Evolutionary conservation across 1,139 yeast genomes (phyloP), one percentile per base, ranked within the genome.

Genomic region (Blastobotrys capitulatus): DNA sequence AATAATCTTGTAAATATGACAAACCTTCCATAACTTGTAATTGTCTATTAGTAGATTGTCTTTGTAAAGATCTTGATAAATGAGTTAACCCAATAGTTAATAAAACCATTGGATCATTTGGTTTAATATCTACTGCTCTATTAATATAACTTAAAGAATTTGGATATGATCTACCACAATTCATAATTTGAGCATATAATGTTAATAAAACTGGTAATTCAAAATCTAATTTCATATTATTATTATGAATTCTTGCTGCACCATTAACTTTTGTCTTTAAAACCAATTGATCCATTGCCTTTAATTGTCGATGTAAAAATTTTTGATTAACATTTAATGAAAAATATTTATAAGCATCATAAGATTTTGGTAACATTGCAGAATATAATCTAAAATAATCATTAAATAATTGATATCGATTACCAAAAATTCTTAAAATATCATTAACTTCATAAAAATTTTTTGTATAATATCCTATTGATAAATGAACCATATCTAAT

Each of bases 41-140:
- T 61, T 90, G 97, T 52, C 97, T 77, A 64, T 88, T 88, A 10
- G 83, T 75, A 13, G 96, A 83, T 50, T 87, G 80, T 56, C 99
- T 74, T 66, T 92, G 97, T 82, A 90, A 83, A 0, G 97, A 85
- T 38, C 98, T 75, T 60, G 90, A 96, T n/a, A 89, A 72, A 66
- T 90, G 92, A 0, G 90, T 81, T 38, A 92, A 68, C 0, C 94
- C 97, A 47, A 87, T 71, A 25, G 86, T 68, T 35, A 92, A 72
- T 55, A 89, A 76, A 1, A 92, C 71, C 73, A 87, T 79, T 0
- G 97, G 95, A 56, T 92, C 96, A 44, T 78, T 71, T 42, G 83
- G 82, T 10, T 66, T 61, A 36, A 62, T 46, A 16, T 60, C 60
- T 42, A 58, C 57, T 1, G 74, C 66, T 71, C 80, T 67, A 80